Percentiles rank a stretch among this genome's conserved stretches.
Conservation (phyloP, 2,329 filamentous ascomycete genomes). For the Penicillium sp. region DNA sequence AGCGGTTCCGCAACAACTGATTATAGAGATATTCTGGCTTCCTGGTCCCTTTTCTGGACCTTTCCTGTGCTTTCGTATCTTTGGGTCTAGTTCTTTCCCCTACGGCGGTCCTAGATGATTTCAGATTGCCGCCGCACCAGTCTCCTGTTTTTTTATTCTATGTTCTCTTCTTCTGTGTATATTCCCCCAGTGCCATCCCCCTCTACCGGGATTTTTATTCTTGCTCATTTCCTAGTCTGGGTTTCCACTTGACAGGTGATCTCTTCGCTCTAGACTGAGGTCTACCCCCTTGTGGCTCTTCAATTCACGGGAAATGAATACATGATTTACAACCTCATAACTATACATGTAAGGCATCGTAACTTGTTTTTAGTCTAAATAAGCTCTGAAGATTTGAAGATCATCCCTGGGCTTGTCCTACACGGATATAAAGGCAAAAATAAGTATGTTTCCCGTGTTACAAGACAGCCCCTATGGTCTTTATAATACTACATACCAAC, state of each 20-base stretch:
- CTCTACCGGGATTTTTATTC: not conserved
- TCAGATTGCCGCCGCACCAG: not conserved
- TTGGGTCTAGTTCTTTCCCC: not conserved
- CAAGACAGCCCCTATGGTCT: not conserved
- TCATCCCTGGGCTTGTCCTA: not conserved
- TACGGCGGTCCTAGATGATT: not conserved
- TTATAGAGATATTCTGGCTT: conserved; percentile 15
- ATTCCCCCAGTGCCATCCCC: conserved; percentile 15
- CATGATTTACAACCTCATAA: not conserved
- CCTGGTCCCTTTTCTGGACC: not conserved
- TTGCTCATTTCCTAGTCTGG: not conserved
- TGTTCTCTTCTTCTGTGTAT: conserved; percentile 5
- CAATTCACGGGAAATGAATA: not conserved
- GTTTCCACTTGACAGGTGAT: not conserved
- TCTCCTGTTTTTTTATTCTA: not conserved
- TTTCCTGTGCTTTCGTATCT: conserved; percentile 1
- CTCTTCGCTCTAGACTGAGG: not conserved
- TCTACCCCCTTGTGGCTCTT: not conserved
- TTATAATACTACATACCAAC: not conserved
- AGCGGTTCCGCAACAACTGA: conserved; percentile 27
- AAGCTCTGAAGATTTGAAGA: not conserved
- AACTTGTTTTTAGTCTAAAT: not conserved
- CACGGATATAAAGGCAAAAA: not conserved
- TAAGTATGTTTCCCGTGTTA: not conserved
- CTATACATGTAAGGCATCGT: not conserved